These are phyloP conservation scores for Boletus reticuloceps DNA, from an alignment of 768 basidiomycete species.

Conservation along the genomic window DNA sequence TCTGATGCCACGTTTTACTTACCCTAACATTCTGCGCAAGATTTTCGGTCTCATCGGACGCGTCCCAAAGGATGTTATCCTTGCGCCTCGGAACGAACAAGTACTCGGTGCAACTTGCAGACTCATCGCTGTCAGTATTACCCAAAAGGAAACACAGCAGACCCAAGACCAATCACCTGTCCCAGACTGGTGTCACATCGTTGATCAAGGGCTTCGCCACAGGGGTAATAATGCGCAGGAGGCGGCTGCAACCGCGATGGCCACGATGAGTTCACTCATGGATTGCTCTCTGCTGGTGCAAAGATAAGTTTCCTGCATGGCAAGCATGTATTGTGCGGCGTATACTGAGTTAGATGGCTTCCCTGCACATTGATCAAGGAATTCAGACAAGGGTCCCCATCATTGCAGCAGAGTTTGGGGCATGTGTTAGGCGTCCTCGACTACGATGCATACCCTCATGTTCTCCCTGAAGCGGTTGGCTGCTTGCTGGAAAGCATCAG, in stretches of 20 bases:
- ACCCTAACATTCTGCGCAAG: conserved; percentile 37
- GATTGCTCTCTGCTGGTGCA: conserved; percentile 62
- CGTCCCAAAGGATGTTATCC: conserved; percentile 58
- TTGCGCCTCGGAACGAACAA: conserved; percentile 67
- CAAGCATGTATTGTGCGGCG: conserved; percentile 5
- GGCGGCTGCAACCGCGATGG: conserved; percentile 69
- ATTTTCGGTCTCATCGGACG: conserved; percentile 58
- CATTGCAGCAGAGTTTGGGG: conserved; percentile 72
- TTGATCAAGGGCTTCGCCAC: conserved; percentile 74
- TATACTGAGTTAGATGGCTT: conserved; percentile 17
- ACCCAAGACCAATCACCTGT: conserved; percentile 40
- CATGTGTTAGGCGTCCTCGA: conserved; percentile 65
- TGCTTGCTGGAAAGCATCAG: conserved; percentile 63
- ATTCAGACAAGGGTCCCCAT: conserved; percentile 47
- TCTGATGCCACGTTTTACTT: not conserved
- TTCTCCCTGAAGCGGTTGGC: conserved; percentile 49
- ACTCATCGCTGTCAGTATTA: conserved; percentile 64
- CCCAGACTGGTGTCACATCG: conserved; percentile 63
- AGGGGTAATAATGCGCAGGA: conserved; percentile 64
- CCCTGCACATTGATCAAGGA: conserved; percentile 62
- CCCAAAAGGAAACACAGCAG: conserved; percentile 48
- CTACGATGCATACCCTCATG: conserved; percentile 56
- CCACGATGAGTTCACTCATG: conserved; percentile 61
- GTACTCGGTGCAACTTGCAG: conserved; percentile 70
- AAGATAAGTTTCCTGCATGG: conserved; percentile 59